These are phyloP conservation scores for Aspergillus novoparasiticus DNA, from an alignment of 2,329 filamentous ascomycete genomes.

Conservation along the genomic window DNA sequence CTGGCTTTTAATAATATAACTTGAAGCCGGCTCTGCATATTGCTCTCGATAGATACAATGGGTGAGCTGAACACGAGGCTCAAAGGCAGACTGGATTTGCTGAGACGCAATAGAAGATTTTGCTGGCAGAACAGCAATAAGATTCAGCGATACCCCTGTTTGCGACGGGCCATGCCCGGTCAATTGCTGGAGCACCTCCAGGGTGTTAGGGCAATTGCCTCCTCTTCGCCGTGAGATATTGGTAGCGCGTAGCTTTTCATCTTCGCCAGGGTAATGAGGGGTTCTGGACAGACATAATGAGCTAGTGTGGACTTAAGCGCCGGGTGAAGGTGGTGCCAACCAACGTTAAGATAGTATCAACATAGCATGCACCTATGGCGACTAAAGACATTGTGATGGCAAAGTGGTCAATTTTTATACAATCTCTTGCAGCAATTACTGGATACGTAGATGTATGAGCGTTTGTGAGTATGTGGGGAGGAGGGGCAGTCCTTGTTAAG, in stretches of 20 bases:
- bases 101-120: constrained; percentile 52
- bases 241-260: constrained; percentile 71
- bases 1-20: constrained; percentile 68
- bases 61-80: constrained; percentile 51
- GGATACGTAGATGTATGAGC: not conserved
- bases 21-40: constrained; percentile 62
- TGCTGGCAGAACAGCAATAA: constrained; percentile 57
- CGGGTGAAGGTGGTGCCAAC: constrained; percentile 21
- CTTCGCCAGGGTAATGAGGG: constrained; percentile 67
- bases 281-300: constrained; percentile 23
- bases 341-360: constrained; percentile 70
- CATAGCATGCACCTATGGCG: constrained; percentile 68
- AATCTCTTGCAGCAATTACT: not conserved
- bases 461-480: not conserved
- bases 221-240: constrained; percentile 63
- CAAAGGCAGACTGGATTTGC: constrained; percentile 60
- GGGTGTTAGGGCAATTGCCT: constrained; percentile 72
- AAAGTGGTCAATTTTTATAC: not conserved
- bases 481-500: constrained; percentile 13
- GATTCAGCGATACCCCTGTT: constrained; percentile 31
- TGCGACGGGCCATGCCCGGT: constrained; percentile 29
- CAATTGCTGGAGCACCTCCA: constrained; percentile 71
- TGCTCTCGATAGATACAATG: constrained; percentile 63
- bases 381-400: constrained; percentile 56
- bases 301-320: constrained; percentile 1